These are phyloP conservation scores for Tolypocladium cylindrosporum DNA, from an alignment of 2,329 filamentous ascomycete species.

Conservation along the genomic window DNA sequence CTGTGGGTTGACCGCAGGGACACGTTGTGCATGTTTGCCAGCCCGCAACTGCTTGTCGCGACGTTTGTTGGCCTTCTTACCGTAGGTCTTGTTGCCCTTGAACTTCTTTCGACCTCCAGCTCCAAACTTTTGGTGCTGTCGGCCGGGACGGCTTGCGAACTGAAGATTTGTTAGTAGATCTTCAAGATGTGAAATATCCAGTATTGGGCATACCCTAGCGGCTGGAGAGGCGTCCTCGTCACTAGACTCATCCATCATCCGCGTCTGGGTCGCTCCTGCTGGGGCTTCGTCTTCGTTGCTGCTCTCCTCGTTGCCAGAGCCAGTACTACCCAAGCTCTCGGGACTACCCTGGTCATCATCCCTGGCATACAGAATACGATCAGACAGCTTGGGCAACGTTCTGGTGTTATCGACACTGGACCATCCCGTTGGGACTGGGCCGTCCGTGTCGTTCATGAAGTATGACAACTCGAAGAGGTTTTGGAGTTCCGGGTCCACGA, in stretches of 20 bases:
- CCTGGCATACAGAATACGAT: constrained; percentile 33
- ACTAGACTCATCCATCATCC: constrained; percentile 50
- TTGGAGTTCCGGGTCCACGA: constrained; percentile 53
- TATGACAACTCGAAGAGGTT: constrained; percentile 72
- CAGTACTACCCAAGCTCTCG: constrained; percentile 34
- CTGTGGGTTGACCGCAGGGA: constrained; percentile 19
- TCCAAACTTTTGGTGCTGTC: constrained; percentile 14
- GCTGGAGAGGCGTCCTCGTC: constrained; percentile 36
- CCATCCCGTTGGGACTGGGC: constrained; percentile 62
- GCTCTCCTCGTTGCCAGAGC: constrained; percentile 40
- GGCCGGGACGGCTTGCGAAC: constrained; percentile 9
- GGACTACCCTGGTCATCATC: constrained; percentile 40
- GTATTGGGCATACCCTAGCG: constrained; percentile 13
- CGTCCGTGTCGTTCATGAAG: constrained; percentile 40
- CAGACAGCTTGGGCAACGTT: constrained; percentile 41
- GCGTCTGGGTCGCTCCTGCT: constrained; percentile 27
- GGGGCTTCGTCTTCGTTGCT: constrained; percentile 38
- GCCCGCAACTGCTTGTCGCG: constrained; percentile 30
- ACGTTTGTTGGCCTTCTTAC: constrained; percentile 39
- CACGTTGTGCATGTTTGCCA: constrained; percentile 27
- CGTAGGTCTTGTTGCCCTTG: constrained; percentile 33
- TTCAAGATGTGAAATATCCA: not conserved
- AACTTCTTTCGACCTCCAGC: constrained; percentile 35
- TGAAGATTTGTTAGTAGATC: constrained; percentile 3
- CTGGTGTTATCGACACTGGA: constrained; percentile 49